Base-by-base conservation (phyloP, 495 filamentous ascomycete species). In the Hypoxylon cercidicola region DNA sequence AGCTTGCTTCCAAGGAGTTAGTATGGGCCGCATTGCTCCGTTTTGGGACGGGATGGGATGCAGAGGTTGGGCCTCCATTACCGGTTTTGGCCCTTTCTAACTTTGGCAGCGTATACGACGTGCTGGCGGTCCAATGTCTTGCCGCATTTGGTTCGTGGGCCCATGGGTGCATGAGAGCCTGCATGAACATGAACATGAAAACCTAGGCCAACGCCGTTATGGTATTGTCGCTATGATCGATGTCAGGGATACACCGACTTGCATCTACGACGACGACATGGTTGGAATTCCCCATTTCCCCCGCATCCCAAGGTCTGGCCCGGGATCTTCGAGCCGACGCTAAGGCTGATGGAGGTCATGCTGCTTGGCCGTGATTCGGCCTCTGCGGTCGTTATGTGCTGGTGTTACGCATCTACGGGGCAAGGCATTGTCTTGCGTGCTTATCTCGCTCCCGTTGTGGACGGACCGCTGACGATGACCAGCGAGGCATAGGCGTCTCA, bases 11-110 rank as follows among this genome's bases (percentile, higher is more conserved):
- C 65, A 60, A 25, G 9, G 30, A 32, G 30, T 1, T 1, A 32
- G 30, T 11, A 9, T 9, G 41, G 23, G 44, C 28, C 16, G 56
- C 39, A 21, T n/a, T 68, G 28, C 50, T 25, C 59, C 37, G 12
- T 16, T 37, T 46, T 18, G 30, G 39, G 49, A 68, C 65, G 60
- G 65, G 44, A 64, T 50, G 60, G 60, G 45, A 59, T 59, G 55
- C 32, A 60, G 43, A 21, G 39, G 18, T 55, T 55, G 18, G 64
- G 64, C 34, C 57, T 4, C 28, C 62, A 55, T 59, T 55, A 43
- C 37, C 43, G n/a, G 64, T 41, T 54, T 53, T 39, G 37, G 19
- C 35, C 44, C 50, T 57, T 60, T 56, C 60, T 56, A 41, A 50
- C 30, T 48, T 53, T 60, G 65, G 50, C 32, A 45, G 60, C 54